Percentiles rank a stretch among this genome's conserved stretches.
Evolutionary conservation across 352 stramenopile species (phyloP).

Genomic region (Phytophthora pluvialis): DNA sequence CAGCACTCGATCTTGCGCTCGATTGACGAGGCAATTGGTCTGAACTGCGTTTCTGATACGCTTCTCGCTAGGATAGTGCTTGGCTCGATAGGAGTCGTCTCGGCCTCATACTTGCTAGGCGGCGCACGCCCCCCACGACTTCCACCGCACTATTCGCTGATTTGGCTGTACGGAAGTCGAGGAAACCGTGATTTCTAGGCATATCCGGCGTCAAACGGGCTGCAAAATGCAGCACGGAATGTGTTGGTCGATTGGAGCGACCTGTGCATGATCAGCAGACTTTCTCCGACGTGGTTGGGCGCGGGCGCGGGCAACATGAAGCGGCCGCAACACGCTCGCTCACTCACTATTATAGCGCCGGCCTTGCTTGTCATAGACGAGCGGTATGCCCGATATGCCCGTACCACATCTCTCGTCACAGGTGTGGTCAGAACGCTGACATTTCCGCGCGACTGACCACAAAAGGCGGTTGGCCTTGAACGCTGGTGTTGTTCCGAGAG

Average conservation of each 20-base stretch:
- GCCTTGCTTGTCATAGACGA: not conserved
- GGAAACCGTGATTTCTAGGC: not conserved
- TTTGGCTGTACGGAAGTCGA: too few species aligned
- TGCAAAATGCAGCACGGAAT: not conserved
- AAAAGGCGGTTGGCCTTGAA: not conserved
- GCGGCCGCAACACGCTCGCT: slow-evolving; percentile 6
- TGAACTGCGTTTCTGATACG: too few species aligned
- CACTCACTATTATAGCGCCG: not conserved
- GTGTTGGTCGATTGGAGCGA: not conserved
- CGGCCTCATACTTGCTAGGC: too few species aligned
- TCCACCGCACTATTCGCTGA: too few species aligned
- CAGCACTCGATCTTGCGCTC: too few species aligned
- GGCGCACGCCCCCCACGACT: too few species aligned
- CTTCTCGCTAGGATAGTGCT: too few species aligned
- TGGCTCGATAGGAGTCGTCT: too few species aligned
- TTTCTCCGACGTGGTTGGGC: slow-evolving; percentile 8
- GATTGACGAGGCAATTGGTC: too few species aligned
- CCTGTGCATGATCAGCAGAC: not conserved
- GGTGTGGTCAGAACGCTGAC: slow-evolving; percentile 17
- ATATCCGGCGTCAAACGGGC: too few species aligned
- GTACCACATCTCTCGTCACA: not conserved
- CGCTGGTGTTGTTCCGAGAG: not conserved
- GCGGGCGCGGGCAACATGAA: too few species aligned
- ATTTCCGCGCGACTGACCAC: slow-evolving; percentile 9
- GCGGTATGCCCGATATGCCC: not conserved